Percentiles rank a stretch among this genome's conserved stretches.
Evolutionary conservation across 805 yeast species (phyloP).

Genomic region (Myxozyma udenii): DNA sequence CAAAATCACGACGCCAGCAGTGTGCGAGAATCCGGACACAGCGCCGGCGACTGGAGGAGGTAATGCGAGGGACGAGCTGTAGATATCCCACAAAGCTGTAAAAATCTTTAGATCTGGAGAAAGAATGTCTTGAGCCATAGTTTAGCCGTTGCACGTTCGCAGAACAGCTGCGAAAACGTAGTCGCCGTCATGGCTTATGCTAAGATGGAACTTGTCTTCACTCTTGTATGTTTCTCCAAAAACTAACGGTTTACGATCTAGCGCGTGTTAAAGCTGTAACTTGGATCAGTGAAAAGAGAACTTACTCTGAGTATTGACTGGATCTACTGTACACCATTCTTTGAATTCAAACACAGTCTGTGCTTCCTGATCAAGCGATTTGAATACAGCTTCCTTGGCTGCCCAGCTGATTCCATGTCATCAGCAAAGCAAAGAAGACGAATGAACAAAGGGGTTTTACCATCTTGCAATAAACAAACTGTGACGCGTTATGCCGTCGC

Average conservation of each 20-base stretch:
- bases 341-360: slow-evolving; percentile 21
- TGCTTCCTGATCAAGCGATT: slow-evolving; percentile 16
- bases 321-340: slow-evolving; percentile 23
- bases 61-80: slow-evolving; percentile 27
- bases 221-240: neutral
- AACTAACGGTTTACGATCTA: neutral
- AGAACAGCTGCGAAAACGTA: slow-evolving; percentile 22
- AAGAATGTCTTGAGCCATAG: neutral
- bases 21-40: slow-evolving; percentile 29
- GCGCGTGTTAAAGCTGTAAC: neutral
- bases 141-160: slow-evolving; percentile 3
- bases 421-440: too few relatives aligned
- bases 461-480: slow-evolving; percentile 22
- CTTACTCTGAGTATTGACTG: neutral
- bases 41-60: too few relatives aligned
- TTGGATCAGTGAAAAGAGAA: too few relatives aligned
- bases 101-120: too few relatives aligned
- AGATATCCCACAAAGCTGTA: neutral
- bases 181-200: slow-evolving; percentile 27
- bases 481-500: neutral
- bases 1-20: slow-evolving; percentile 37
- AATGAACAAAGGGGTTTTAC: too few relatives aligned
- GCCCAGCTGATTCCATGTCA: slow-evolving; percentile 26
- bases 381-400: slow-evolving; percentile 27
- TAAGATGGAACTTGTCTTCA: slow-evolving; percentile 13